Evolutionary conservation across 352 stramenopile species (phyloP).

Genomic region (Hyaloperonospora arabidopsidis): DNA sequence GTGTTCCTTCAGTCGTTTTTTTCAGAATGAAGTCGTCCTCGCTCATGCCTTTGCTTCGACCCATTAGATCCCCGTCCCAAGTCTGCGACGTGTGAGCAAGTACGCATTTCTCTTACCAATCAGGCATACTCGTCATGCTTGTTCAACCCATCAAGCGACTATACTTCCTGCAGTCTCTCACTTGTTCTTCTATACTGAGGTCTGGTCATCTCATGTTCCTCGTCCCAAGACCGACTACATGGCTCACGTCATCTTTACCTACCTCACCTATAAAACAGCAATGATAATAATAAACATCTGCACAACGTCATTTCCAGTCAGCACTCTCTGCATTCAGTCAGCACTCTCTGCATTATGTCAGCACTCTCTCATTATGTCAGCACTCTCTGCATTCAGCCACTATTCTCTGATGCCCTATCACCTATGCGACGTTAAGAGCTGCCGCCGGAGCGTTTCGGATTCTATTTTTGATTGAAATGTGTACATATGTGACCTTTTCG

Average conservation of each 20-base stretch:
- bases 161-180: constrained; percentile 2
- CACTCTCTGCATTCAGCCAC: no score
- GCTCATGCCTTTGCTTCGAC: no score
- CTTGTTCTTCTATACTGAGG: neutral
- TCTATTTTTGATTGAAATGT: neutral
- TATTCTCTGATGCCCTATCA: neutral
- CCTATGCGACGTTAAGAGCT: constrained; percentile 7
- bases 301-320: constrained; percentile 2
- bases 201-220: no score
- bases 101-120: constrained; percentile 4
- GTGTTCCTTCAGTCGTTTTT: no score
- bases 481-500: neutral
- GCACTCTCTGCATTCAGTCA: neutral
- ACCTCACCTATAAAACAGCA: no score
- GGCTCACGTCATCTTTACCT: no score
- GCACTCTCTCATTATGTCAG: no score
- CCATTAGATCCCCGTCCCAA: constrained; percentile 12
- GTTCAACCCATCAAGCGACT: constrained; percentile 9
- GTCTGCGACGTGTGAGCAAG: constrained; percentile 24
- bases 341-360: no score
- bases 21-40: constrained; percentile 9
- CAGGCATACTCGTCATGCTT: constrained; percentile 3
- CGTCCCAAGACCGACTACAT: no score
- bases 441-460: neutral
- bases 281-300: constrained; percentile 17